phyloP scores from a whole-genome alignment of 1,284 basidiomycete species.

The Thelephora terrestris region DNA sequence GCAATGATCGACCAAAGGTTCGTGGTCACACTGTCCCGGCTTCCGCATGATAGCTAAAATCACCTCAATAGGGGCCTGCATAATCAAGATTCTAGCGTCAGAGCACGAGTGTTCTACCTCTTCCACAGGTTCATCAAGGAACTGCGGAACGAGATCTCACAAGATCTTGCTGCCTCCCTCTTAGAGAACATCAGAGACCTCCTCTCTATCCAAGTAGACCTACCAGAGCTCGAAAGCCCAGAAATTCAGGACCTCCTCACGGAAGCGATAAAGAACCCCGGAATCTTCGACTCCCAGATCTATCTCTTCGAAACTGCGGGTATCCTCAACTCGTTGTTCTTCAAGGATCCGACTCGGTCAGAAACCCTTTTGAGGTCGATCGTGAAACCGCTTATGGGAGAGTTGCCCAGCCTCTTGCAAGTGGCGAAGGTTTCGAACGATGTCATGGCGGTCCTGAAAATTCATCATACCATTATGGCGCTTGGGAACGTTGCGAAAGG shows the following conservation, averaged over 20 bases:
- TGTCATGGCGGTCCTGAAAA: conserved; percentile 69
- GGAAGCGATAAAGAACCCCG: conserved; percentile 71
- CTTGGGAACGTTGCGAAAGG: conserved; percentile 94
- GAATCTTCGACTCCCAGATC: conserved; percentile 83
- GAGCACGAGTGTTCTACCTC: conserved; percentile 83
- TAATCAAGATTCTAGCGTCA: conserved; percentile 61
- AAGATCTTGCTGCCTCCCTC: conserved; percentile 62
- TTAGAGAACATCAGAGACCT: conserved; percentile 70
- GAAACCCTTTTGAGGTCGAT: conserved; percentile 66
- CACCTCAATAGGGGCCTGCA: conserved; percentile 77
- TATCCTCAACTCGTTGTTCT: conserved; percentile 71
- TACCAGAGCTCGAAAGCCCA: conserved; percentile 54
- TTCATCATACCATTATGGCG: conserved; percentile 96
- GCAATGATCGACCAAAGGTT: conserved; percentile 82
- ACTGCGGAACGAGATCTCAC: conserved; percentile 68
- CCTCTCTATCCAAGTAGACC: conserved; percentile 51
- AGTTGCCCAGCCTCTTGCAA: conserved; percentile 63
- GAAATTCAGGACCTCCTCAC: conserved; percentile 59
- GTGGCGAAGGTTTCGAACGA: conserved; percentile 50
- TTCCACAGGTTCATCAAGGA: conserved; percentile 93
- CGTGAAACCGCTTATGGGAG: conserved; percentile 74
- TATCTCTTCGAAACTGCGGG: conserved; percentile 95
- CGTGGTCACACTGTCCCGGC: not conserved
- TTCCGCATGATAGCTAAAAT: conserved; percentile 1
- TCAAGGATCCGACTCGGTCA: conserved; percentile 62